These are phyloP conservation scores for Sicyos baderoa DNA, from an alignment of 306 rosid species.

Conservation along the genomic window DNA sequence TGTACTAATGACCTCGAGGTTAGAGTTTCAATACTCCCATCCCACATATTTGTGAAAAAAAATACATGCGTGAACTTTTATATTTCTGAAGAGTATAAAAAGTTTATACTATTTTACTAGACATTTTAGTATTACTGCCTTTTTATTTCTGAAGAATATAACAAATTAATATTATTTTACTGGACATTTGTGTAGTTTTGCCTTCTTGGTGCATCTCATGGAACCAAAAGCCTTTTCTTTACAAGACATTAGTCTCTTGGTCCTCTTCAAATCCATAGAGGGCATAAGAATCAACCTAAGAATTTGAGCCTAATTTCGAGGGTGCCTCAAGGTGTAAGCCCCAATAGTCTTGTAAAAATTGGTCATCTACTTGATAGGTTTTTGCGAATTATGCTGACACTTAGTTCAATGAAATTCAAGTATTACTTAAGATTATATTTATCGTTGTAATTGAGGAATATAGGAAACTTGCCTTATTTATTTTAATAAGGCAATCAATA, in stretches of 20 bases:
- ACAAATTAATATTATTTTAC: not conserved
- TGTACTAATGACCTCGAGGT: no score
- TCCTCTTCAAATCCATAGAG: no score
- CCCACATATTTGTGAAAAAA: no score
- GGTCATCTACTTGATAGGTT: not conserved
- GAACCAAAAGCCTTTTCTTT: not conserved
- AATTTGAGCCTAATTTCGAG: constrained; percentile 1
- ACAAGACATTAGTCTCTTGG: not conserved
- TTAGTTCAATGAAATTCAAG: not conserved
- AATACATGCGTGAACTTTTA: no score
- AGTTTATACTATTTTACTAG: no score
- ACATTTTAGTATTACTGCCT: no score
- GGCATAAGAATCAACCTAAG: not conserved
- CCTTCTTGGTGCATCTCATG: constrained; percentile 3
- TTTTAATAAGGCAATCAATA: not conserved
- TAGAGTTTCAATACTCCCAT: no score
- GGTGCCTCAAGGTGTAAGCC: not conserved
- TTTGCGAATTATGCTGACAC: not conserved
- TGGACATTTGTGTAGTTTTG: not conserved
- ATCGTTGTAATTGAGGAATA: not conserved
- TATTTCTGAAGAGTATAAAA: no score
- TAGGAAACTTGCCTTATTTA: not conserved
- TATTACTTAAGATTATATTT: not conserved
- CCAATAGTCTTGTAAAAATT: not conserved
- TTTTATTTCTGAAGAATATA: not conserved